Evolutionary conservation across 768 basidiomycete genomes (phyloP).

Genomic region (Tylopilus sp.): DNA sequence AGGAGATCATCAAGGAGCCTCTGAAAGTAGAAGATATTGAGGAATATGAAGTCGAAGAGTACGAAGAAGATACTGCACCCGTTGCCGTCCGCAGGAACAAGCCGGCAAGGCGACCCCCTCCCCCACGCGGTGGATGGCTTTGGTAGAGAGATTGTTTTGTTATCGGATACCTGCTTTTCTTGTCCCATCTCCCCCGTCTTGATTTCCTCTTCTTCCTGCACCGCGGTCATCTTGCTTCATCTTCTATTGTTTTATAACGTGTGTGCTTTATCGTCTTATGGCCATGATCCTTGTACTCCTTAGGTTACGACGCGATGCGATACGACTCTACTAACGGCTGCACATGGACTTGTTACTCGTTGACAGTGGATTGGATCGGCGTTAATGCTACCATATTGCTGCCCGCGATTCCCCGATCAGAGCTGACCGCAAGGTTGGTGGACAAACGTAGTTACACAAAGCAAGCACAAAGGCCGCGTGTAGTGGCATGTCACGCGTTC

Average conservation of each 20-base stretch:
- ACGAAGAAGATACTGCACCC: constrained; percentile 42
- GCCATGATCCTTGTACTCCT: constrained; percentile 13
- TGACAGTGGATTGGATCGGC: constrained; percentile 11
- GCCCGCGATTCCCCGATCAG: not conserved
- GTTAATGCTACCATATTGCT: not conserved
- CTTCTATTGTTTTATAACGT: constrained; percentile 1
- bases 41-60: constrained; percentile 36
- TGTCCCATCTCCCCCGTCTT: constrained; percentile 15
- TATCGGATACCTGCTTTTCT: constrained; percentile 37
- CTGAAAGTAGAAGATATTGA: constrained; percentile 36
- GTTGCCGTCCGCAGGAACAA: constrained; percentile 41
- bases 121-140: constrained; percentile 51
- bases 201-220: constrained; percentile 25
- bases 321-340: constrained; percentile 24
- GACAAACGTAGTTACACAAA: not conserved
- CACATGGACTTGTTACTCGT: constrained; percentile 10
- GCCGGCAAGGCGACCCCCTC: constrained; percentile 46
- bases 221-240: constrained; percentile 20
- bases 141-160: constrained; percentile 39
- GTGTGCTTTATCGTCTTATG: constrained; percentile 10
- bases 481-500: not conserved
- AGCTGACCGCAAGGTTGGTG: not conserved
- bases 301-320: constrained; percentile 23
- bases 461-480: no score
- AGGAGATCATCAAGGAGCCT: constrained; percentile 43